Evolutionary conservation across 345 rosid species (phyloP), one percentile per base, ranked within the genome.

Genomic region (Acer yangbiense): DNA sequence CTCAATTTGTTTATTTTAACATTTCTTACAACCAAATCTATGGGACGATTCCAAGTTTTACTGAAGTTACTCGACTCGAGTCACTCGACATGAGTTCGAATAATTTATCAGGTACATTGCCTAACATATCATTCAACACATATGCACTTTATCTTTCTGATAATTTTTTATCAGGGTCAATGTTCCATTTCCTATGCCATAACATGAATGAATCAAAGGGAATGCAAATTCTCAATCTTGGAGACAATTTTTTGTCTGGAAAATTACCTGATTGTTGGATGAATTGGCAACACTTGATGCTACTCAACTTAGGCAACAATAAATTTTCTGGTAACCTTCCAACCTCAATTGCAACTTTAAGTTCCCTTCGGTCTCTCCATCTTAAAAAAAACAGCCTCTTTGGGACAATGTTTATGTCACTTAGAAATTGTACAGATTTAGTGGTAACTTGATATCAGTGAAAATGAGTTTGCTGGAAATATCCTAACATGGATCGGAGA

Each of bases 131-230:
- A n/a, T 67, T 80, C 18, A 21, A 16, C 21, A 65, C 79, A 43
- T 69, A 50, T 32, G 29, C n/a, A 11, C 73, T 87, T 23, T 81
- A 87, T 54, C 85, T 88, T 11, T 85, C 85, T 14, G 76, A 76
- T 10, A 89, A 85, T 55, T 74, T 62, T 14, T 80, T 87, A 21
- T 71, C 84, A 0, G 89, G 92, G 41, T 3, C 69, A 0, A 68
- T 87, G 13, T 83, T 82, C 1, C 32, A 35, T 4, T 62, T 79
- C 62, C 20, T 87, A 21, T 83, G 89, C 8, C 12, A 75, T 18
- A 61, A 81, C 1, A 77, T 76, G 0, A 66, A 39, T 46, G 74
- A 54, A 35, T 60, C 41, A 18, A 43, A 10, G 58, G 54, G 29
- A 9, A 32, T 81, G 35, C 20, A 68, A 23, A 77, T 86, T 9